phyloP scores from a whole-genome alignment of 768 basidiomycete species.

The Kwoniella sp. region DNA sequence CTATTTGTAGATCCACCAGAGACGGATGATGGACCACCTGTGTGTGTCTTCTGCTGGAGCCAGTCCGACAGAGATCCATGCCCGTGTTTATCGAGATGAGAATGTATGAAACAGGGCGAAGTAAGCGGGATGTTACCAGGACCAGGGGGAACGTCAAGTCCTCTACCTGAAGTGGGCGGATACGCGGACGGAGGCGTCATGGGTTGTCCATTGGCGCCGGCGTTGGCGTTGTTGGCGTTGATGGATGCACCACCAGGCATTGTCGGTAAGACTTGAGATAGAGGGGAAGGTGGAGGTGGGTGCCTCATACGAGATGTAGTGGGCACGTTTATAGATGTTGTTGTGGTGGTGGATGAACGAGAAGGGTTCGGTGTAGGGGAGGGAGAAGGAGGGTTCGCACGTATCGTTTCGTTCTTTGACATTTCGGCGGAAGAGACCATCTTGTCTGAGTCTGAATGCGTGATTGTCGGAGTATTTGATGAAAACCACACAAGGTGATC shows the following conservation, averaged over 20 bases:
- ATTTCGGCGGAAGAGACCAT: conserved; percentile 24
- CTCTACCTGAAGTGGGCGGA: not conserved
- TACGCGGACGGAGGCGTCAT: conserved; percentile 8
- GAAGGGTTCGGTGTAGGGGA: not conserved
- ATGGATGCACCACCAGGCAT: conserved; percentile 2
- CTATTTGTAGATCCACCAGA: not conserved
- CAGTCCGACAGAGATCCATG: conserved; percentile 76
- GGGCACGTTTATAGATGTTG: conserved; percentile 9
- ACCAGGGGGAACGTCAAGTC: not conserved
- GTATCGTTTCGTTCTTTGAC: conserved; percentile 21
- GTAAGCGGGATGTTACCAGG: conserved; percentile 6
- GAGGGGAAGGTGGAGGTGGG: conserved; percentile 44
- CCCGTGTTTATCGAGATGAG: conserved; percentile 78
- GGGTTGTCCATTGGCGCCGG: not conserved
- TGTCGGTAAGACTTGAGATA: conserved; percentile 32
- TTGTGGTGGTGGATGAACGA: conserved; percentile 3
- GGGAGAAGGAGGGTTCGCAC: conserved; percentile 11
- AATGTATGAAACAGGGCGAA: conserved; percentile 92
- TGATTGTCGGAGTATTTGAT: not conserved
- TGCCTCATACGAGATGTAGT: conserved; percentile 20
- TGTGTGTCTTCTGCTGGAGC: conserved; percentile 59
- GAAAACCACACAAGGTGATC: too few species aligned
- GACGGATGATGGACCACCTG: conserved; percentile 4
- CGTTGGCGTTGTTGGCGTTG: too few species aligned
- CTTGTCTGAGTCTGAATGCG: not conserved